Base-by-base conservation (phyloP, 2,329 filamentous ascomycete genomes). In the Colletotrichum scovillei region DNA sequence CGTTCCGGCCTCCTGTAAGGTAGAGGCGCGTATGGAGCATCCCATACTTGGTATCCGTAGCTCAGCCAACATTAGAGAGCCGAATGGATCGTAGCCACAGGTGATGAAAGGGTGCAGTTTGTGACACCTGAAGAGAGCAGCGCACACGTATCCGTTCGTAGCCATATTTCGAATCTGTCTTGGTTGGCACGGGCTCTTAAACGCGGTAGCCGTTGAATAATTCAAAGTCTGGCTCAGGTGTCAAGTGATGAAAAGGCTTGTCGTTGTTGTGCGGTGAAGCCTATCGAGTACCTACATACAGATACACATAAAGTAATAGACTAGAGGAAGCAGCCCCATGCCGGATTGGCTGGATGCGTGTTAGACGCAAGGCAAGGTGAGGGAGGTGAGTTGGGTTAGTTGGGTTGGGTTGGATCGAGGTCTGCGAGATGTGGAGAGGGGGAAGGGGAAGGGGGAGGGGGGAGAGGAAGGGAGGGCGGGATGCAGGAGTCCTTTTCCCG, bases 51-150 rank as follows among this genome's bases (percentile, higher is more conserved):
- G 42, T 46, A 46, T 9, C 60, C 60, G 49, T 52, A 52, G 19
- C 60, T 52, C 38, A 63, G 66, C 65, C 42, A 63, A 68, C 30
- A 57, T 42, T 30, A 38, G 35, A 63, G 69, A 22, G 57, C 42
- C 30, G 28, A 63, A 71, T 22, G 63, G 35, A 55, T 32, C n/a
- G 19, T 24, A 3, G 60, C 24, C 16, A 63, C 11, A 3, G 60
- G 42, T 19, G 35, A n/a, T 11, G 22, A 24, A 12, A 28, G 19
- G 19, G 6, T 11, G 32, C 9, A 30, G 35, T 46, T 46, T 46
- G 42, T 46, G 42, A 46, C 42, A 46, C 8, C 42, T 46, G 42
- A 46, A 46, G 42, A 46, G 42, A 46, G 42, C 42, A 46, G 19
- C 42, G 26, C 5, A 12, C 38, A 16, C 16, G 35, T 42, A 42